Evolutionary conservation across 768 basidiomycete species (phyloP), one percentile per base, ranked within the genome.

Genomic region (Lentinula raphanica): DNA sequence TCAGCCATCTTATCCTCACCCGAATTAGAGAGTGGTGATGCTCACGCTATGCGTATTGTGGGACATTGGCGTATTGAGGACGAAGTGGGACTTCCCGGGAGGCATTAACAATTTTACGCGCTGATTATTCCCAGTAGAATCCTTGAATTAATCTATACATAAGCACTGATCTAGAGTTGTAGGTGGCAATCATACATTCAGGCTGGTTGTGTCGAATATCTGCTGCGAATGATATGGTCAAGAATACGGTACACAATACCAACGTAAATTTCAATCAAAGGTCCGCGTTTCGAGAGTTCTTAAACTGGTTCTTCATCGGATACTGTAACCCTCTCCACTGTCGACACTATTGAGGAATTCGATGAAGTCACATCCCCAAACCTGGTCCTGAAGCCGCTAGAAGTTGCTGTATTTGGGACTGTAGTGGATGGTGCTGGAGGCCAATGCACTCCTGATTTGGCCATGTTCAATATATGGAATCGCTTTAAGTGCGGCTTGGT

Each of bases 61-160:
- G 97, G 96, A 0, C 75, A 77, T 55, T 99, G 97, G 97, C 83
- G 80, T 40, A 85, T 93, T 35, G 88, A 91, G 61, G 86, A 90
- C 61, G 88, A 88, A 3, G 78, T 86, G 1, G 79, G 81, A 0
- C 71, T 82, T 8, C 70, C 82, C 2, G 83, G 80, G 38, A 74
- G 86, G 58, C 88, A 90, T 69, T 88, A 68, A 73, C 35, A 27
- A 36, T 53, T 32, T 17, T 28, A 35, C 31, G 29, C 9, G 15
- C 19, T 51, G 32, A 36, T 21, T 51, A 21, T 25, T 8, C 13
- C 35, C 21, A 39, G 51, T 31, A 6, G 6, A 32, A 38, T 39
- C 35, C 23, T 53, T 53, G 51, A 39, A 53, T 53, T 53, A 53
- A 53, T 53, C 9, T 27, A 36, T 53, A 53, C 35, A 12, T 53